Percentiles rank a stretch among this genome's conserved stretches.
Evolutionary conservation across 371 early-diverging fungal species (phyloP).

Genomic region (Mortierella sp.): DNA sequence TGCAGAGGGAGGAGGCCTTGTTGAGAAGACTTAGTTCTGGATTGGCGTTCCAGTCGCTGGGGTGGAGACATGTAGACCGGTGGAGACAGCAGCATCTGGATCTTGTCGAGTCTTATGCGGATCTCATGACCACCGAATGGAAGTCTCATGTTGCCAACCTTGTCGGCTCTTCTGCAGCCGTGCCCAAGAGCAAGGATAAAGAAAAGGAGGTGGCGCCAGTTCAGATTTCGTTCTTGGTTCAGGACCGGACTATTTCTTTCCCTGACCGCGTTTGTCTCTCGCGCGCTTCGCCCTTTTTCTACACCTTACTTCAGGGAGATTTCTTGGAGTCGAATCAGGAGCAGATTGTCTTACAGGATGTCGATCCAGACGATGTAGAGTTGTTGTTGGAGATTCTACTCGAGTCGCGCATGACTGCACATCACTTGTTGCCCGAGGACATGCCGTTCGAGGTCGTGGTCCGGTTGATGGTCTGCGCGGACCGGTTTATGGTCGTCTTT

Average conservation of each 20-base stretch:
- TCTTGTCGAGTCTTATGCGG: conserved; percentile 1
- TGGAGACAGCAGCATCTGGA: conserved; percentile 33
- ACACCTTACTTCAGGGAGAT: conserved; percentile 24
- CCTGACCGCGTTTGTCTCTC: conserved; percentile 29
- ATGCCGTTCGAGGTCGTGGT: conserved; percentile 34
- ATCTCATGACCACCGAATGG: conserved; percentile 28
- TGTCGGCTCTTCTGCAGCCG: neutral
- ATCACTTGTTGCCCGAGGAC: conserved; percentile 33
- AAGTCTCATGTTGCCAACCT: conserved; percentile 17
- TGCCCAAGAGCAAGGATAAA: too few relatives aligned
- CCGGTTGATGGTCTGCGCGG: conserved; percentile 37
- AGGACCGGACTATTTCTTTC: conserved; percentile 25
- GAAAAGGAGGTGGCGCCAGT: neutral
- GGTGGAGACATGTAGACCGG: conserved; percentile 24
- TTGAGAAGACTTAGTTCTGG: conserved; percentile 45
- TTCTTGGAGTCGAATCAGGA: conserved; percentile 29
- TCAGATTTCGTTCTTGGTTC: conserved; percentile 31
- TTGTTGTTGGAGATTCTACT: conserved; percentile 34
- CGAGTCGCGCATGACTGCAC: conserved; percentile 30
- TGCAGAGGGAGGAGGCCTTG: conserved; percentile 23
- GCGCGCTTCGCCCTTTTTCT: conserved; percentile 29
- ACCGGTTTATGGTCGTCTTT: conserved; percentile 37
- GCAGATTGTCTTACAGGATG: conserved; percentile 34
- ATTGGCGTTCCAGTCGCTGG: conserved; percentile 37
- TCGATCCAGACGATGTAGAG: conserved; percentile 36